Base-by-base conservation (phyloP, 805 yeast species). In the Spathaspora girioi region DNA sequence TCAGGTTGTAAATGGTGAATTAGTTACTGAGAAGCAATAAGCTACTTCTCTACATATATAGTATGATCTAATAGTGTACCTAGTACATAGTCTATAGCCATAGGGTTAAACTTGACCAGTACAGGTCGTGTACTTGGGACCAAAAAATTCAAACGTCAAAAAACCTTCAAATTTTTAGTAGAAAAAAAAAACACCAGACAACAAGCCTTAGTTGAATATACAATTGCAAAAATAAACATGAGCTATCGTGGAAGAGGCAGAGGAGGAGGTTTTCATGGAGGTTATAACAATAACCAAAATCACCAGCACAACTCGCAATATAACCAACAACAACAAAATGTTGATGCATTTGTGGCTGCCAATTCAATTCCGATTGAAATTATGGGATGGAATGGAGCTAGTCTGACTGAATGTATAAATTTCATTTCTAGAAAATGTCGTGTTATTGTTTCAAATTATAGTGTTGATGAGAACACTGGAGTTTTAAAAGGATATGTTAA, bases 341-440 rank as follows among this genome's bases (percentile, higher is more conserved):
- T 60, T 45, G 63, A 63, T 48, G 64, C 65, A 46, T 68, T 61
- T 55, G 66, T 61, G 50, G 54, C 64, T 10, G 65, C 62, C 17
- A 73, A 70, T 55, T 54, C 69, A 32, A 73, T 81, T 4, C 72
- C 78, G 2, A 77, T 90, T 10, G 89, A 87, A 56, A 76, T 90
- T 10, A 70, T 76, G 38, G 89, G 91, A 44, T 91, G 97, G 97
- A 84, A 86, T 53, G 88, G 89, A 54, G 96, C 91, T 0, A 65
- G 86, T 1, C 75, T 77, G 53, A 83, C 78, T 17, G 96, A 90
- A 53, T 73, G 90, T 52, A 74, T 87, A 9, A 72, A 76, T 38
- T 92, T 91, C 65, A 67, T 91, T 14, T 79, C 83, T 47, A 77
- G 96, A 56, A 89, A 87, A 61, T 71, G 88, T 14, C 74, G 78